A percentile compares a stretch with the other conserved stretches of the same genome.
These are phyloP conservation scores for Plantago elongata DNA, from an alignment of 257 asterid genomes.

Conservation along the genomic window DNA sequence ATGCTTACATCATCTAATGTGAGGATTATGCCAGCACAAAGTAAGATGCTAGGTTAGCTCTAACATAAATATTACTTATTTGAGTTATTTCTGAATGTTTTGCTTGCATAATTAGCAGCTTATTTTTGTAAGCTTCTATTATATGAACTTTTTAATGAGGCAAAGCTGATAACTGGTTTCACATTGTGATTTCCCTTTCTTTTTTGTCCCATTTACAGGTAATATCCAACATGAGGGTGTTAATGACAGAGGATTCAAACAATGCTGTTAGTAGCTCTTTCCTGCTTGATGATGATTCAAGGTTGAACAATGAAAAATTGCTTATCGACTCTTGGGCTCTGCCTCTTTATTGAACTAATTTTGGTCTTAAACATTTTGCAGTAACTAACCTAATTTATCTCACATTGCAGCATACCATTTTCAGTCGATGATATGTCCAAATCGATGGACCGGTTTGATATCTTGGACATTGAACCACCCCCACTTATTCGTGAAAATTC, in stretches of 20 bases:
- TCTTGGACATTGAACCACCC: slow-evolving; percentile 94
- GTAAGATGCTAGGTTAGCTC: too few species aligned
- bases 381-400: slow-evolving; percentile 4
- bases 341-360: background rate
- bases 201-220: slow-evolving; percentile 43
- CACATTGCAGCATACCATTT: slow-evolving; percentile 85
- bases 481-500: slow-evolving; percentile 95
- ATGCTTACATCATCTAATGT: too few species aligned
- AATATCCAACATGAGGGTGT: slow-evolving; percentile 75
- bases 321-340: slow-evolving; percentile 2
- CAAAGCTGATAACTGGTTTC: too few species aligned
- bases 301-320: slow-evolving; percentile 41
- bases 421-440: slow-evolving; percentile 96
- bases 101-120: too few species aligned
- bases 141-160: too few species aligned
- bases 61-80: too few species aligned
- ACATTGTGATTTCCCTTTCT: too few species aligned
- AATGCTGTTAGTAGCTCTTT: slow-evolving; percentile 97
- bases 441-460: slow-evolving; percentile 86
- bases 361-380: background rate
- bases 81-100: too few species aligned
- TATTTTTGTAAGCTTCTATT: too few species aligned
- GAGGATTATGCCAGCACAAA: too few species aligned
- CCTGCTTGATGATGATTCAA: slow-evolving; percentile 95
- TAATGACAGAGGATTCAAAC: slow-evolving; percentile 97